Evolutionary conservation across 345 rosid species (phyloP).

Genomic region (Euphorbia lathyris): DNA sequence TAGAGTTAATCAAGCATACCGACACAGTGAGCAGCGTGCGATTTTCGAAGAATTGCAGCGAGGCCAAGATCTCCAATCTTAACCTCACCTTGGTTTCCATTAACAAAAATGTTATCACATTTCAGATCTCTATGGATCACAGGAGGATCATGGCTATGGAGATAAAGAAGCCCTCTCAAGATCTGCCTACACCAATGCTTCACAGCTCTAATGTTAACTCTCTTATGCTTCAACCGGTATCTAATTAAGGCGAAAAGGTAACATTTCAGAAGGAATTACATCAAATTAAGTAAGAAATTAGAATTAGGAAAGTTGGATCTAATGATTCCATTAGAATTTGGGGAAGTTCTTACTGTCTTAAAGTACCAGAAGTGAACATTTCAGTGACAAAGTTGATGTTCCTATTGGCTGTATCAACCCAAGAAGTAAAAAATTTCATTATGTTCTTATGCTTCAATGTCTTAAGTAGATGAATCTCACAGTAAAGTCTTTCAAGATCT

Average conservation of each 20-base stretch:
- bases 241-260: too few species aligned
- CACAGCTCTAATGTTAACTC: constrained; percentile 84
- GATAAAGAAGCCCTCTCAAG: constrained; percentile 74
- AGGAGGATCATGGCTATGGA: constrained; percentile 84
- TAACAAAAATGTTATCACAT: constrained; percentile 90
- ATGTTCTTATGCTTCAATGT: constrained; percentile 84
- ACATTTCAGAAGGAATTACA: too few species aligned
- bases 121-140: constrained; percentile 96
- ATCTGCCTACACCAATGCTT: constrained; percentile 96
- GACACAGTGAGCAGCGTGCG: constrained; percentile 91
- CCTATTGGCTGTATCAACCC: constrained; percentile 81
- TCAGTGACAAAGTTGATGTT: constrained; percentile 93
- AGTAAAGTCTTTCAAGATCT: constrained; percentile 89
- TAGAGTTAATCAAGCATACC: constrained; percentile 45
- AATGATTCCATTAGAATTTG: constrained; percentile 10
- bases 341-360: constrained; percentile 69
- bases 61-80: constrained; percentile 98
- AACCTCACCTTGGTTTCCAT: constrained; percentile 96
- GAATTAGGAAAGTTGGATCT: constrained; percentile 4
- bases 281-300: too few species aligned
- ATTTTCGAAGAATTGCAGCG: constrained; percentile 78
- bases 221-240: constrained; percentile 78
- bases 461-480: constrained; percentile 93
- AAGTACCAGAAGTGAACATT: constrained; percentile 93
- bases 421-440: constrained; percentile 87